Percentiles rank a stretch among this genome's conserved stretches.
phyloP scores from a whole-genome alignment of 768 basidiomycete species.

The Suillus bovinus region DNA sequence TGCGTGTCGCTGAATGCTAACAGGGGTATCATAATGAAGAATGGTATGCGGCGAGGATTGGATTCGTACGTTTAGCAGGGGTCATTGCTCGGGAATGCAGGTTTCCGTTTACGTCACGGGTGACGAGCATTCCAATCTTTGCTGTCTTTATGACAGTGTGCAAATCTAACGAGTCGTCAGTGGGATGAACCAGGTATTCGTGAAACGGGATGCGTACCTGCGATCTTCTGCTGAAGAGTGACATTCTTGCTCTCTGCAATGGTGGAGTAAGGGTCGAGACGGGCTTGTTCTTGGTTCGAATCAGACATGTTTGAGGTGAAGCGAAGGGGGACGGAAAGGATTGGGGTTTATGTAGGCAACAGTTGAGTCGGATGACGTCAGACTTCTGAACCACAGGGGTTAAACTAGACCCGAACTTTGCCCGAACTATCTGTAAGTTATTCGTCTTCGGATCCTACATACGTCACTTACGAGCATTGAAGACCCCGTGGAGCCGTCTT shows the following conservation, averaged over 20 bases:
- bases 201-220: constrained; percentile 39
- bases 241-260: constrained; percentile 59
- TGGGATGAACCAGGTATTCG: not conserved
- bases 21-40: not conserved
- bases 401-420: too few relatives aligned
- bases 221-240: constrained; percentile 65
- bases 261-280: constrained; percentile 74
- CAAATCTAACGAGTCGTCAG: constrained; percentile 42
- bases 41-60: not conserved
- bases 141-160: constrained; percentile 63
- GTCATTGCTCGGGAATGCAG: constrained; percentile 85
- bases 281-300: constrained; percentile 22
- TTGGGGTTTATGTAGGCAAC: constrained; percentile 10
- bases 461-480: too few relatives aligned
- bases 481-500: too few relatives aligned
- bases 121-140: constrained; percentile 76
- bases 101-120: constrained; percentile 62
- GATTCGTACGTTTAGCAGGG: constrained; percentile 58
- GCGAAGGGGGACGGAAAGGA: too few relatives aligned
- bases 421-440: too few relatives aligned
- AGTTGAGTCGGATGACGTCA: not conserved
- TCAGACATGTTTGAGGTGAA: too few relatives aligned
- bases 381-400: not conserved
- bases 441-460: too few relatives aligned
- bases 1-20: constrained; percentile 48